Conservation (phyloP, 1,139 yeast species). For the Blastobotrys ciferrii region DNA sequence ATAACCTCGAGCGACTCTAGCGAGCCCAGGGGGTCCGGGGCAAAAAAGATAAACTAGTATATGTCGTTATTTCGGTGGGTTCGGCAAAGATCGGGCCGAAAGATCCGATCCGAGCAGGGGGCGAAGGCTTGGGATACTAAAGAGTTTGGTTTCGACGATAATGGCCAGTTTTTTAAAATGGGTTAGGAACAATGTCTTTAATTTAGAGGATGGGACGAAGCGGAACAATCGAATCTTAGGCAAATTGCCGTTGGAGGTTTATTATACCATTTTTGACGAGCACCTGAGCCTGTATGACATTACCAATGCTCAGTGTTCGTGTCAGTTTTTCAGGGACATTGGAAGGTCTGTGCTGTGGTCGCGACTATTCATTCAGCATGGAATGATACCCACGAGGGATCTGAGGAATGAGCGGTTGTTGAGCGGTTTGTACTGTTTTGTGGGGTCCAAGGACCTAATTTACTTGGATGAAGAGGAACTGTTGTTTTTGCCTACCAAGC, state of each 20-base stretch:
- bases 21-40: too few species aligned
- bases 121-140: too few species aligned
- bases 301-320: slow-evolving; percentile 6
- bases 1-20: too few species aligned
- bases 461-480: slow-evolving; percentile 5
- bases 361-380: slow-evolving; percentile 2
- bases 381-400: slow-evolving; percentile 4
- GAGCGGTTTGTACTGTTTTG: slow-evolving; percentile 6
- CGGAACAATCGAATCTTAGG: not conserved
- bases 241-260: slow-evolving; percentile 1
- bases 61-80: too few species aligned
- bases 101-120: too few species aligned
- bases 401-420: not conserved
- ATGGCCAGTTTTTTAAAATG: not conserved
- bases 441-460: slow-evolving; percentile 5
- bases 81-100: too few species aligned
- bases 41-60: too few species aligned
- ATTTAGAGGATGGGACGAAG: not conserved
- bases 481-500: slow-evolving; percentile 2
- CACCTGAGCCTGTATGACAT: not conserved
- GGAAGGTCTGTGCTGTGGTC: slow-evolving; percentile 5
- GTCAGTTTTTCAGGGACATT: slow-evolving; percentile 1
- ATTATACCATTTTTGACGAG: not conserved
- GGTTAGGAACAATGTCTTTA: not conserved
- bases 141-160: too few species aligned